Percentiles rank a stretch among this genome's conserved stretches.
Evolutionary conservation across 2,329 filamentous ascomycete species (phyloP).

Genomic region (Curvularia spicifera): DNA sequence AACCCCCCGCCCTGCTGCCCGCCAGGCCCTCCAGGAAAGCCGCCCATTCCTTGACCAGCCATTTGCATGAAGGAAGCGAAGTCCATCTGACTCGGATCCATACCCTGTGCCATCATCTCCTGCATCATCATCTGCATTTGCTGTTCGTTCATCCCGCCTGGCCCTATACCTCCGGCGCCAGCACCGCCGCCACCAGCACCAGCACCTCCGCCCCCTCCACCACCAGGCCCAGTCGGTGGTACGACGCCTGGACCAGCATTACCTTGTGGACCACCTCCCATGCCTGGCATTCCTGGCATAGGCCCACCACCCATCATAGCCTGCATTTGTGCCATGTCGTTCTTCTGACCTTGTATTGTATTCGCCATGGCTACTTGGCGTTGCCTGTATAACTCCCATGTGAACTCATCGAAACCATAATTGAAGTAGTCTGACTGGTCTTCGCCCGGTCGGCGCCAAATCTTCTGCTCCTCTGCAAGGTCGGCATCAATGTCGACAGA

Average conservation of each 20-base stretch:
- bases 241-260: slow-evolving; percentile 28
- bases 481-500: slow-evolving; percentile 61
- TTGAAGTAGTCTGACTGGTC: slow-evolving; percentile 98
- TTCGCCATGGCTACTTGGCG: slow-evolving; percentile 82
- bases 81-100: slow-evolving; percentile 46
- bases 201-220: slow-evolving; percentile 5
- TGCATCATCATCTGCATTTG: slow-evolving; percentile 68
- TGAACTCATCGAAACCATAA: slow-evolving; percentile 98
- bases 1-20: slow-evolving; percentile 37
- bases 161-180: slow-evolving; percentile 17
- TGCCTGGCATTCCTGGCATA: slow-evolving; percentile 36
- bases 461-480: slow-evolving; percentile 76
- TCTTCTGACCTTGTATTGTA: slow-evolving; percentile 83
- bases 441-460: slow-evolving; percentile 92
- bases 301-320: slow-evolving; percentile 57
- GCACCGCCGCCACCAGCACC: slow-evolving; percentile 1
- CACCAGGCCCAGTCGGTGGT: slow-evolving; percentile 41
- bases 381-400: slow-evolving; percentile 91
- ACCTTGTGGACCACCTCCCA: slow-evolving; percentile 27
- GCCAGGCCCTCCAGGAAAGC: slow-evolving; percentile 31
- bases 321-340: slow-evolving; percentile 66
- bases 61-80: slow-evolving; percentile 46
- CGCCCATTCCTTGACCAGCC: slow-evolving; percentile 42
- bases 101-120: slow-evolving; percentile 58
- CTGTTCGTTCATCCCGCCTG: slow-evolving; percentile 56